phyloP scores from a whole-genome alignment of 2,329 filamentous ascomycete species.

The Diaporthe batatas region DNA sequence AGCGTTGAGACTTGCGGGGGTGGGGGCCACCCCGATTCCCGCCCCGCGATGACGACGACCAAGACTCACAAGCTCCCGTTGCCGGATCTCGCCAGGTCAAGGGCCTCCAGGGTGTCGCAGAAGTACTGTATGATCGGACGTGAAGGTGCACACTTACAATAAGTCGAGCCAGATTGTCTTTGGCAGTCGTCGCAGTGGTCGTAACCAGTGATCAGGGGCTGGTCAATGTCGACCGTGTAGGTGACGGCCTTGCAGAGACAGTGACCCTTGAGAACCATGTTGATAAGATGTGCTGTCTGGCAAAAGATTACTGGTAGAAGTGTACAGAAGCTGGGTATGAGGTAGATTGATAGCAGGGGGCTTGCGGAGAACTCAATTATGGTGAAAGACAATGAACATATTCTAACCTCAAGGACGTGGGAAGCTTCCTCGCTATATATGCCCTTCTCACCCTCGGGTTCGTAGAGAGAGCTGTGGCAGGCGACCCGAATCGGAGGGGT shows the following conservation, averaged over 20 bases:
- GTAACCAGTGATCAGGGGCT: conserved; percentile 70
- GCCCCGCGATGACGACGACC: conserved; percentile 36
- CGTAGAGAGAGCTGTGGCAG: neutral
- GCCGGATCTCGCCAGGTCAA: neutral
- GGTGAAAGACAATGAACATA: no score
- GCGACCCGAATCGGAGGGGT: conserved; percentile 1
- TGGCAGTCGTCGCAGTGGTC: conserved; percentile 82
- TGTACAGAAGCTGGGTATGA: conserved; percentile 36
- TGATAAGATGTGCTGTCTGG: conserved; percentile 48
- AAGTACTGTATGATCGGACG: neutral
- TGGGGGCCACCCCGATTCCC: conserved; percentile 17
- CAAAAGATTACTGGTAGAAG: conserved; percentile 40
- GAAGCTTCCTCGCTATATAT: conserved; percentile 23
- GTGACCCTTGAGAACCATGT: conserved; percentile 76
- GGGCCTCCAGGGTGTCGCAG: neutral
- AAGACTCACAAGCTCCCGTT: conserved; percentile 2
- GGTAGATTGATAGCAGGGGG: neutral
- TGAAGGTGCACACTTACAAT: conserved; percentile 62
- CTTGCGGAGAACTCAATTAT: neutral
- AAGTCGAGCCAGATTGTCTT: conserved; percentile 77
- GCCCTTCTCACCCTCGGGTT: conserved; percentile 1
- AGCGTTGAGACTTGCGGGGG: conserved; percentile 34
- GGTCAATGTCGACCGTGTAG: conserved; percentile 71
- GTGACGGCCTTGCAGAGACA: conserved; percentile 80
- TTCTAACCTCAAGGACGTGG: neutral